Evolutionary conservation across 768 basidiomycete genomes (phyloP), one percentile per base, ranked within the genome.

Genomic region (Leccinum imitatum): DNA sequence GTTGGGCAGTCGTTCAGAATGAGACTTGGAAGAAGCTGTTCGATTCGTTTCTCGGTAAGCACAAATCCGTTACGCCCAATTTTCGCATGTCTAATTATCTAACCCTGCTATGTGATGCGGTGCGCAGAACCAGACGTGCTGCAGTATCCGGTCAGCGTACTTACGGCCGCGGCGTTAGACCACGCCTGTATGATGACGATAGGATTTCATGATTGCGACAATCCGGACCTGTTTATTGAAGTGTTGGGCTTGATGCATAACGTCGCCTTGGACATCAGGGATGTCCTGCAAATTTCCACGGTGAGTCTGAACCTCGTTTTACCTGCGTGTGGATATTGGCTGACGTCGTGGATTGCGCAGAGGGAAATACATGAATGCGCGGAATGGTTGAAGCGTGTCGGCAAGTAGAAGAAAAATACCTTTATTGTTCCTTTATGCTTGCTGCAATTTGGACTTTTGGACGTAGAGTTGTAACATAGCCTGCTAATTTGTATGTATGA

Each of bases 1-100:
- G 82, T 5, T 86, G 86, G 85, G 69, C 75, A 37, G 64, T 67
- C 13, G 77, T 80, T 7, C 77, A 79, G 65, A 63, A 74, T 31
- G 75, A 79, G 58, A 75, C 80, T 1, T 89, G 87, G 87, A 67
- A 73, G 6, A 69, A 68, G 48, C 69, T 89, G n/a, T 81, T 78
- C 53, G 71, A 73, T 13, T 76, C 77, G 56, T 69, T 63, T 75
- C 79, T 85, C 52, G 70, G 77, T 70, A 30, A 35, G 51, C 62
- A 41, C 11, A 46, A 10, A 46, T 53, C 6, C 50, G 4, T 39
- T 13, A 23, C 25, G 35, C 48, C 6, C 5, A 14, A 52, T 35
- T 15, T 0, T 17, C 11, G 35, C 35, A 46, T 9, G n/a, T 44
- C 15, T 44, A n/a, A 23, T 3, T 1, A 41, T 46, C n/a, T 46